phyloP scores from a whole-genome alignment of 768 basidiomycete genomes.

The Suillus sp. region DNA sequence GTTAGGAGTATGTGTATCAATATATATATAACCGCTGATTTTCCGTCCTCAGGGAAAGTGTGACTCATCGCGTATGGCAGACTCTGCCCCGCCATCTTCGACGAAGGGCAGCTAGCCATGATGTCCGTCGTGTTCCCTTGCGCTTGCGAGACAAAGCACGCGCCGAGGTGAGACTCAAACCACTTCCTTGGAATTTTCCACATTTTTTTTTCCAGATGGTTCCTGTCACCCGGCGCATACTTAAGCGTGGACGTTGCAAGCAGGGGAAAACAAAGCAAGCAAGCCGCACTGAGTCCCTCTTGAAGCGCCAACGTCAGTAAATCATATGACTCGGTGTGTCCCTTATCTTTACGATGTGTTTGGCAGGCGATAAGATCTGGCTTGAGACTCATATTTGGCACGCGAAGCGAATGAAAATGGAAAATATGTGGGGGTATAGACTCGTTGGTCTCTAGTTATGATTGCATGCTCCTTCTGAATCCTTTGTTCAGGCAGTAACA shows the following conservation, averaged over 20 bases:
- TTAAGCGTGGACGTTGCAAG: constrained; percentile 55
- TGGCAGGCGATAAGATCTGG: constrained; percentile 83
- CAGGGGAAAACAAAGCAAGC: constrained; percentile 61
- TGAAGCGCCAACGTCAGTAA: constrained; percentile 71
- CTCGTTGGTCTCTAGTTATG: constrained; percentile 51
- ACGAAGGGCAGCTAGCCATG: constrained; percentile 91
- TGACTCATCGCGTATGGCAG: constrained; percentile 89
- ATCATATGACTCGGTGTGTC: constrained; percentile 13
- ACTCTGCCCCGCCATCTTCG: constrained; percentile 89
- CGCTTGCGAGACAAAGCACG: constrained; percentile 80
- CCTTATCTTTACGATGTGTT: neutral
- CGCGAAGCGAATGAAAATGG: constrained; percentile 95
- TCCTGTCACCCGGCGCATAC: constrained; percentile 42
- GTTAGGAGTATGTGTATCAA: constrained; percentile 37
- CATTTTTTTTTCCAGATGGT: constrained; percentile 48
- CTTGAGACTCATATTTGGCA: constrained; percentile 98
- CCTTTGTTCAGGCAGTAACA: constrained; percentile 59
- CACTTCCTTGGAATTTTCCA: constrained; percentile 29
- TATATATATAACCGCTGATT: constrained; percentile 1
- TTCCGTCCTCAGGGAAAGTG: constrained; percentile 49
- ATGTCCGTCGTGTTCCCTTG: constrained; percentile 87
- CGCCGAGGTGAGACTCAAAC: constrained; percentile 61
- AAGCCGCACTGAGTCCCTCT: constrained; percentile 59
- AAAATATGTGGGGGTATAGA: constrained; percentile 88
- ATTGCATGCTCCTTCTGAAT: constrained; percentile 2